These are phyloP conservation scores for Neospermospora avenae DNA, from an alignment of 2,329 filamentous ascomycete genomes.

Conservation along the genomic window DNA sequence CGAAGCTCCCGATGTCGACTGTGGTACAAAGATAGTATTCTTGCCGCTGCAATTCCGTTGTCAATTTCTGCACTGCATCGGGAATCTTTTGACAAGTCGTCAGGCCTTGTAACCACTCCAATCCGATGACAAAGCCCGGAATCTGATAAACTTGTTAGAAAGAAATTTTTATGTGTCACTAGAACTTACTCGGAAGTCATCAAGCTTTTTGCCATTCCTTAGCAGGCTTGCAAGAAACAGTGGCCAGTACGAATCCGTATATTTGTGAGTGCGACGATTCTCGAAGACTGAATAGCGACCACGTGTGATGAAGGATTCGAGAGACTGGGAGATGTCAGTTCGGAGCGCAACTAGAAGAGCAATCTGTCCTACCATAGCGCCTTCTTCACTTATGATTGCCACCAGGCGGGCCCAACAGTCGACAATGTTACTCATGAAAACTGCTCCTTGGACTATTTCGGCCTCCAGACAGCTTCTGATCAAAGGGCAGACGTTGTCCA, in stretches of 20 bases:
- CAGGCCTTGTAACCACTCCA: slow-evolving; percentile 52
- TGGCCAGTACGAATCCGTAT: slow-evolving; percentile 44
- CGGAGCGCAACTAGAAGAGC: slow-evolving; percentile 33
- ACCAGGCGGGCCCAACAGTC: slow-evolving; percentile 22
- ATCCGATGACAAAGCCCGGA: slow-evolving; percentile 39
- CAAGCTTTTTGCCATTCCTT: slow-evolving; percentile 39
- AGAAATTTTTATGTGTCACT: background rate
- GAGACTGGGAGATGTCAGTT: slow-evolving; percentile 40
- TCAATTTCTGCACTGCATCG: slow-evolving; percentile 36
- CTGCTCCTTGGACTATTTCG: background rate
- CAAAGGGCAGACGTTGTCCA: slow-evolving; percentile 14
- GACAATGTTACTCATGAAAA: slow-evolving; percentile 13
- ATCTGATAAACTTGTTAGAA: slow-evolving; percentile 23
- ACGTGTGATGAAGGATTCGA: slow-evolving; percentile 12
- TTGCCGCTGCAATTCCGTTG: slow-evolving; percentile 37
- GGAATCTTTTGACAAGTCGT: slow-evolving; percentile 41
- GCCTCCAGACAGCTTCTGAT: slow-evolving; percentile 18
- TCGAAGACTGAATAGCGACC: slow-evolving; percentile 31
- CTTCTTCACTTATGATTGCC: slow-evolving; percentile 23
- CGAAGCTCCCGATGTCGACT: background rate
- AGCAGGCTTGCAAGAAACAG: slow-evolving; percentile 52
- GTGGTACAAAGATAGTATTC: slow-evolving; percentile 14
- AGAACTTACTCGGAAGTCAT: slow-evolving; percentile 37
- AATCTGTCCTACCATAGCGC: slow-evolving; percentile 17
- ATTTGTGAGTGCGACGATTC: slow-evolving; percentile 45